phyloP scores from a whole-genome alignment of 345 rosid genomes.

The Citrus mangshanensis region DNA sequence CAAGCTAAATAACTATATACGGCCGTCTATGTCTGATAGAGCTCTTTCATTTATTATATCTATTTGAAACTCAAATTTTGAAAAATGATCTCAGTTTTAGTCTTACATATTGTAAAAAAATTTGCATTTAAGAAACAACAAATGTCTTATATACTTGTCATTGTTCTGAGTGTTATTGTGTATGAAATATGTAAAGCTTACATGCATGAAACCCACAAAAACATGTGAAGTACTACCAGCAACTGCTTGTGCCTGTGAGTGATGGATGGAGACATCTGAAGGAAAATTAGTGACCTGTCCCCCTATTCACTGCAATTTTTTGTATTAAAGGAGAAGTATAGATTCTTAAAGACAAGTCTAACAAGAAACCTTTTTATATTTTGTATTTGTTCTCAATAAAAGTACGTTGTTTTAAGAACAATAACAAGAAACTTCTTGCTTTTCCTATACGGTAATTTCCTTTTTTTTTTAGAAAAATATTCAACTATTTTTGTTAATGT shows the following conservation, averaged over 20 bases:
- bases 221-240: constrained; percentile 23
- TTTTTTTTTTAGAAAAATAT: not conserved
- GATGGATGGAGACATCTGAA: constrained; percentile 12
- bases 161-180: not conserved
- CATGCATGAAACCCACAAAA: constrained; percentile 9
- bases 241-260: constrained; percentile 29
- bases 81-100: too few species aligned
- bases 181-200: not conserved
- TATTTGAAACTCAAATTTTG: too few species aligned
- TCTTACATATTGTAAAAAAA: too few species aligned
- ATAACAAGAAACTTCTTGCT: not conserved
- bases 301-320: not conserved
- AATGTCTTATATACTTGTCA: too few species aligned
- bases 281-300: not conserved
- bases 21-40: not conserved
- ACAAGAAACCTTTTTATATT: not conserved
- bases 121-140: not conserved
- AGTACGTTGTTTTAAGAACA: too few species aligned
- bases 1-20: not conserved
- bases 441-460: not conserved
- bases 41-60: too few species aligned
- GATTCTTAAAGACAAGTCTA: not conserved
- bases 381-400: too few species aligned
- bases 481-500: too few species aligned
- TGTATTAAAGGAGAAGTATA: not conserved